Percentiles rank a stretch among this genome's conserved stretches.
Conservation (phyloP, 140 eudicot species). For the Senecio squalidus region DNA sequence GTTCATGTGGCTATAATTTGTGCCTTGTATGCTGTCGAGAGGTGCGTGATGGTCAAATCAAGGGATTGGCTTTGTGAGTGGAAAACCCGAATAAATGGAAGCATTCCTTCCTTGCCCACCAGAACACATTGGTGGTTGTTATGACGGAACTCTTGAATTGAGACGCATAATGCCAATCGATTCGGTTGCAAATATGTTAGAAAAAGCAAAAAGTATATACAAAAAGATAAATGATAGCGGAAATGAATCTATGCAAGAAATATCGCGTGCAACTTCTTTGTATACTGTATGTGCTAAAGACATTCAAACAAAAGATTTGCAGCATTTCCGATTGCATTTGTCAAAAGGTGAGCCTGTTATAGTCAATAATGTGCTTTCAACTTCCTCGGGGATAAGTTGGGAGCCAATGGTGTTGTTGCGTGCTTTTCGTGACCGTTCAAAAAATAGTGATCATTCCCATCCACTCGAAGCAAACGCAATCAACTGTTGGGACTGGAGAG, state of each 20-base stretch:
- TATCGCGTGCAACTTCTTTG: conserved; percentile 26
- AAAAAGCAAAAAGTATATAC: conserved; percentile 5
- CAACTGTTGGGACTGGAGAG: conserved; percentile 48
- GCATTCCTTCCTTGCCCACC: conserved; percentile 49
- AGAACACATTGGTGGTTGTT: conserved; percentile 38
- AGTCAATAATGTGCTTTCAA: conserved; percentile 40
- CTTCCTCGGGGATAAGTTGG: conserved; percentile 52
- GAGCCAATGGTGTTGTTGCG: conserved; percentile 78
- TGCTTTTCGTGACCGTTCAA: conserved; percentile 40
- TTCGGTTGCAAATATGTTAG: conserved; percentile 19
- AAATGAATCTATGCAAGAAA: not conserved
- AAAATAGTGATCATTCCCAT: conserved; percentile 2
- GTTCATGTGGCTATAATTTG: conserved; percentile 22
- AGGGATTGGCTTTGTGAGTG: conserved; percentile 10
- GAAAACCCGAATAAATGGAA: conserved; percentile 16
- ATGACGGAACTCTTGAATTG: conserved; percentile 20
- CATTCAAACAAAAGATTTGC: conserved; percentile 24
- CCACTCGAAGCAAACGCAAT: conserved; percentile 30
- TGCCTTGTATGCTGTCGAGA: conserved; percentile 14
- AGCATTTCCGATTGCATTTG: conserved; percentile 58
- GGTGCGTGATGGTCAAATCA: conserved; percentile 7
- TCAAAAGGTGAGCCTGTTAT: conserved; percentile 45
- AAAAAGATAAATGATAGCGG: not conserved
- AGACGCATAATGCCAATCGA: conserved; percentile 20
- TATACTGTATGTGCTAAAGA: conserved; percentile 35